Evolutionary conservation across 495 filamentous ascomycete species (phyloP).

Genomic region (Darksidea phi): DNA sequence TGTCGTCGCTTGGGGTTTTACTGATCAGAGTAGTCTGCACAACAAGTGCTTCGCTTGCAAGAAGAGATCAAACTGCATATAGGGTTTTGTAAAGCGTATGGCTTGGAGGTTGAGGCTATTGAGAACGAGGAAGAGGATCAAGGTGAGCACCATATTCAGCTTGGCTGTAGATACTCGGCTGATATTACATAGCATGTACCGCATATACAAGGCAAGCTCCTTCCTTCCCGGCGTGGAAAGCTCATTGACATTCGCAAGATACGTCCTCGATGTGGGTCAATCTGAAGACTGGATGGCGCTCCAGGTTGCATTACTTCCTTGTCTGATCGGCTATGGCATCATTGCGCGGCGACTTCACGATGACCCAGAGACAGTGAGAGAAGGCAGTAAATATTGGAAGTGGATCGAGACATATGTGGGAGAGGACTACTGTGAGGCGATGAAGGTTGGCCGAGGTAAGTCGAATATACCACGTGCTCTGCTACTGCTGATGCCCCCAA

Average conservation of each 20-base stretch:
- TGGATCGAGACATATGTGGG: constrained; percentile 88
- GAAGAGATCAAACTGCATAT: constrained; percentile 79
- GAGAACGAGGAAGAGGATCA: constrained; percentile 69
- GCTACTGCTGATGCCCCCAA: constrained; percentile 38
- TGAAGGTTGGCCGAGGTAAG: constrained; percentile 63
- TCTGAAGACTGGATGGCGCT: constrained; percentile 82
- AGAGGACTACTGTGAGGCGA: constrained; percentile 70
- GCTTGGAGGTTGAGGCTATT: constrained; percentile 73
- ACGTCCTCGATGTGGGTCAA: constrained; percentile 83
- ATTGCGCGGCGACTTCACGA: constrained; percentile 66
- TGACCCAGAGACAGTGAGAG: constrained; percentile 54
- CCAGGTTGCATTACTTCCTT: constrained; percentile 79
- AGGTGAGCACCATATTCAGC: constrained; percentile 49
- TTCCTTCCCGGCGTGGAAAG: constrained; percentile 1
- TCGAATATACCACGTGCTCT: constrained; percentile 9
- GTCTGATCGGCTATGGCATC: constrained; percentile 79
- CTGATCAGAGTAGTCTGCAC: constrained; percentile 54
- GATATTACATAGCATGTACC: constrained; percentile 56
- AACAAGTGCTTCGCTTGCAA: constrained; percentile 70
- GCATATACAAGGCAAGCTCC: constrained; percentile 59
- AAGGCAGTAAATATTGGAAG: constrained; percentile 79
- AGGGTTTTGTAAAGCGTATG: constrained; percentile 75
- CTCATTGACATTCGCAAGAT: constrained; percentile 49
- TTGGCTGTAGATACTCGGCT: not conserved
- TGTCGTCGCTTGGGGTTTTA: constrained; percentile 16